A percentile compares a stretch with the other conserved stretches of the same genome.
Conservation (phyloP, 2,329 filamentous ascomycete species). For the Madurella fahalii region DNA sequence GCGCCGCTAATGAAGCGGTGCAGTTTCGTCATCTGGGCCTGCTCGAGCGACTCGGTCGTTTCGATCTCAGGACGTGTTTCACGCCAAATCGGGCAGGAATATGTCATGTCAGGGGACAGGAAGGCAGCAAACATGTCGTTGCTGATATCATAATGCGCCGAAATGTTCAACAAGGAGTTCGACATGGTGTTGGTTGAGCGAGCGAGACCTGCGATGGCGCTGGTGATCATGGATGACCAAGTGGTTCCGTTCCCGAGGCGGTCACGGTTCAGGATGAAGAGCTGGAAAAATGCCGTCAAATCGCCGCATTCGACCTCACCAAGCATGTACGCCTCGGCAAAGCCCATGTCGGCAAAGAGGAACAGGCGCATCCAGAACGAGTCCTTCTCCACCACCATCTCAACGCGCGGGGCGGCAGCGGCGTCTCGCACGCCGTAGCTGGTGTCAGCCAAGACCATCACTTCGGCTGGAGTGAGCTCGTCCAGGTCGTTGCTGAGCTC, state of each 20-base stretch:
- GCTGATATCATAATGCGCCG: slow-evolving; percentile 70
- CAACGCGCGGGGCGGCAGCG: slow-evolving; percentile 42
- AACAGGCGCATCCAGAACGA: slow-evolving; percentile 67
- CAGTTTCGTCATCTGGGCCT: slow-evolving; percentile 65
- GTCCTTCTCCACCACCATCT: slow-evolving; percentile 59
- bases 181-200: slow-evolving; percentile 57
- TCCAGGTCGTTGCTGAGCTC: slow-evolving; percentile 23
- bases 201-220: slow-evolving; percentile 55
- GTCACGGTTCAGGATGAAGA: slow-evolving; percentile 67
- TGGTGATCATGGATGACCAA: slow-evolving; percentile 54
- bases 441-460: background rate
- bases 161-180: slow-evolving; percentile 61
- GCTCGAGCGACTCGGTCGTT: slow-evolving; percentile 55
- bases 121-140: slow-evolving; percentile 75
- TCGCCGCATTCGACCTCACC: slow-evolving; percentile 65
- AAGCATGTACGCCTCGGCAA: slow-evolving; percentile 70
- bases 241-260: slow-evolving; percentile 62
- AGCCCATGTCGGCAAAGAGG: slow-evolving; percentile 71
- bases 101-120: slow-evolving; percentile 71
- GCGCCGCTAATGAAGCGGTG: slow-evolving; percentile 62
- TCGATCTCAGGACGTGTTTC: slow-evolving; percentile 37
- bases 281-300: slow-evolving; percentile 66
- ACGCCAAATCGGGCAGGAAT: slow-evolving; percentile 67
- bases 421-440: slow-evolving; percentile 36
- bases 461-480: no score